These are phyloP conservation scores for Lyophyllum shimeji DNA, from an alignment of 768 basidiomycete species.

Conservation along the genomic window DNA sequence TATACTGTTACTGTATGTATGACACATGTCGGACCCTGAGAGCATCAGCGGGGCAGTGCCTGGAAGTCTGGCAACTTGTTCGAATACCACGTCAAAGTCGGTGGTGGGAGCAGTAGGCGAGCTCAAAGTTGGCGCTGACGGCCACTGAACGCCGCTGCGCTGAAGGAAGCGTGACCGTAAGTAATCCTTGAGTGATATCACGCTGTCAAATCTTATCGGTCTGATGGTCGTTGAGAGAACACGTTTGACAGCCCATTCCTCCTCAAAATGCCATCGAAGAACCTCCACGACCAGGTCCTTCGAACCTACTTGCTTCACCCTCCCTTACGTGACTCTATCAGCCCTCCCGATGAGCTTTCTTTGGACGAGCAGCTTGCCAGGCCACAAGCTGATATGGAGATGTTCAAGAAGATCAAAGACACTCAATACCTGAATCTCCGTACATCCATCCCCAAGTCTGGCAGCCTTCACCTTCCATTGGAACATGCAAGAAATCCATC, in stretches of 20 bases:
- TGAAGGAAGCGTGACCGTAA: neutral
- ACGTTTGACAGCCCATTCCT: neutral
- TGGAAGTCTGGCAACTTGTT: no score
- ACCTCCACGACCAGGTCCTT: slow-evolving; percentile 2
- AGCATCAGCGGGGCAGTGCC: no score
- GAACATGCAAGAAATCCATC: slow-evolving; percentile 7
- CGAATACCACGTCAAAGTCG: no score
- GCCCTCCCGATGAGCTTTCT: slow-evolving; percentile 4
- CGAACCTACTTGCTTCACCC: neutral
- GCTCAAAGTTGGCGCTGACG: neutral
- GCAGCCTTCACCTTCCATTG: slow-evolving; percentile 9
- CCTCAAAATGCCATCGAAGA: neutral
- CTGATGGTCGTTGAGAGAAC: neutral
- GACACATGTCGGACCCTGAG: no score
- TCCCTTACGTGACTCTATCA: neutral
- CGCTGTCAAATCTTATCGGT: neutral
- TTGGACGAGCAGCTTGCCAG: neutral
- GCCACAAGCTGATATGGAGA: slow-evolving; percentile 3
- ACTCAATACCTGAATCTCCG: slow-evolving; percentile 2
- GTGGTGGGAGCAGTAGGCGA: no score
- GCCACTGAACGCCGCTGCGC: neutral
- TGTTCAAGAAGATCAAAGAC: slow-evolving; percentile 4
- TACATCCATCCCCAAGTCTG: slow-evolving; percentile 7
- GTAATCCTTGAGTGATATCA: neutral
- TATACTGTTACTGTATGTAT: no score